Evolutionary conservation across 202 grass and related monocot species (phyloP), one percentile per base, ranked within the genome.

Genomic region (Hordeum pubiflorum): DNA sequence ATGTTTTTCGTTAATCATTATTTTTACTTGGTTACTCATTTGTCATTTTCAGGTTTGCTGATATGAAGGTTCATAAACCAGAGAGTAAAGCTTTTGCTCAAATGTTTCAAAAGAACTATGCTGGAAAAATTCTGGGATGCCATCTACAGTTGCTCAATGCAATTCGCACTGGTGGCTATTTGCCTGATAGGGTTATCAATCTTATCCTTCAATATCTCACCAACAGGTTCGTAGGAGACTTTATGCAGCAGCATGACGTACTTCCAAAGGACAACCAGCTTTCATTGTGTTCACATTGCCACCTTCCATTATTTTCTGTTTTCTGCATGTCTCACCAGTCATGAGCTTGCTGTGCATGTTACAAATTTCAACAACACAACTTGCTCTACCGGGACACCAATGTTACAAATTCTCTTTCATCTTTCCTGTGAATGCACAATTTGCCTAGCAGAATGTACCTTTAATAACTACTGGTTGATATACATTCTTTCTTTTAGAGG

Each of bases 131-230:
- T 85, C 76, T 97, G 84, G 84, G 84, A 82, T 93, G 90, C 29
- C 90, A 93, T 71, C 78, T 97, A 77, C 86, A 91, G 27, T 91
- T 97, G 84, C 83, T 97, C 23, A 93, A 93, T 81, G 86, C 84
- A 74, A 85, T 97, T 14, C 93, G 93, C 69, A 93, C 90, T 71
- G 90, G 93, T 58, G 90, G 90, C 38, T 97, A 97, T 80, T 86
- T 97, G 55, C 93, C 93, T 20, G 88, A 97, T 82, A 89, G 93
- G 82, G 88, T 97, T 81, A 86, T 87, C 48, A 93, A 97, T 58
- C 93, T 97, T 75, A 86, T 97, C 63, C 90, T 93, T 86, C 93
- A 97, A 87, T 97, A 93, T 86, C 75, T 97, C 48, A 89, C 83
- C 60, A 97, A 91, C 89, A 97, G 93, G 93, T 97, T 72, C 18